Base-by-base conservation (phyloP, 225 moss, liverwort and hornwort genomes). In the Anthoceros angustus region DNA sequence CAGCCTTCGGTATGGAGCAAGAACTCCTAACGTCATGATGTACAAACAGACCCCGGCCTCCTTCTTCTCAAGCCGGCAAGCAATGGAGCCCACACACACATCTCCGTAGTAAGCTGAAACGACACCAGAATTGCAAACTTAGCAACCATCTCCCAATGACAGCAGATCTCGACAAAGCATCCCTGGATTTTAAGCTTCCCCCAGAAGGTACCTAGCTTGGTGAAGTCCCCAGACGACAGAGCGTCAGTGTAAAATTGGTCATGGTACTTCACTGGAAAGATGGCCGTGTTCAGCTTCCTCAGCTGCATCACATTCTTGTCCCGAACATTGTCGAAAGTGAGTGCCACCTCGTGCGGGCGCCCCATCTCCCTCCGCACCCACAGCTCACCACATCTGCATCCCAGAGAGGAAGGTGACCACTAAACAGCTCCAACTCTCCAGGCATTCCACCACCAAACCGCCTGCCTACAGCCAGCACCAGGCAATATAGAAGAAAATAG, bases 221-320 rank as follows among this genome's bases (percentile, higher is more conserved):
- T 95, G 71, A 83, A 95, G 50, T 95, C 91, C 7, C 95, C 95
- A 20, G 95, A 95, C 61, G 85, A 86, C 42, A 95, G 80, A n/a
- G 95, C 95, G 45, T 95, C 95, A 6, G 82, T 81, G 79, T 95
- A 95, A 63, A 91, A 95, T 80, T 95, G 86, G 67, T 95, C 95
- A 73, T 88, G 88, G 72, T 95, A 95, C 0, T 86, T 77, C 62
- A 95, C 85, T 8, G 95, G 95, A 64, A 95, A 91, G 39, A 95
- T 95, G 62, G 95, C 84, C 26, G 82, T 77, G 62, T 95, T 95
- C 68, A 95, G 82, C 78, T 95, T 95, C 73, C 82, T 88, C 77
- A 95, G 75, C 85, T 86, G 88, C 95, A 91, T 87, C 12, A 91
- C 77, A 70, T 95, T 95, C 82, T 95, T 95, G 76, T 95, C 90